Base-by-base conservation (phyloP, 495 filamentous ascomycete genomes). In the Xylaria bambusicola region DNA sequence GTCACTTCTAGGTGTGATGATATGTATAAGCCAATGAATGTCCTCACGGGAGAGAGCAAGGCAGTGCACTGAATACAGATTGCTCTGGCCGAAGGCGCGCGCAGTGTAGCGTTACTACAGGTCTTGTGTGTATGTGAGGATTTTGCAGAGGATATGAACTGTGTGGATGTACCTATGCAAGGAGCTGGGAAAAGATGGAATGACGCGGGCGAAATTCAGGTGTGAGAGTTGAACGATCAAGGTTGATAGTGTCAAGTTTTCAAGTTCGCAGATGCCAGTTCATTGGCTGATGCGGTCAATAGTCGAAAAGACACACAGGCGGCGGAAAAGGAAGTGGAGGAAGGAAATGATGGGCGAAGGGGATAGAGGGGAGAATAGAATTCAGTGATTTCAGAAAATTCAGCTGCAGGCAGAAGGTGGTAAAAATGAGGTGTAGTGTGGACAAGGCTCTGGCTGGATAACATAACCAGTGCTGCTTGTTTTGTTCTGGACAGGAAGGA, bases 11-110 rank as follows among this genome's bases (percentile, higher is more conserved):
- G 20, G 58, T 15, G 52, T 61, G 53, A 52, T 17, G 23, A 62
- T 51, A 36, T 33, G 58, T 51, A 61, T 64, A 63, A 68, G 68
- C 53, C 63, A 21, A 33, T 33, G 42, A n/a, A n/a, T 35, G 55
- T 33, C 10, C 42, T n/a, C 41, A 60, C 23, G 42, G 26, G 1
- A 21, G 26, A 38, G 36, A 9, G 10, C 10, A 33, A 7, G 15
- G 12, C 36, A 38, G 36, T 66, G 65, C 67, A 61, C 36, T 27
- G 17, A 6, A 17, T 50, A 3, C 12, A 7, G 15, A 7, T 38
- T 15, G 36, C 8, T 15, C 3, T 9, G 36, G 15, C 6, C 3
- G 36, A 7, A 13, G 5, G 10, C 31, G 36, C 35, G 51, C 23
- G 51, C n/a, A 6, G 36, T 44, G 36, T 13, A 31, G 36, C 35